Conservation (phyloP, 2,329 filamentous ascomycete species). For the Sarocladium brachiariae region DNA sequence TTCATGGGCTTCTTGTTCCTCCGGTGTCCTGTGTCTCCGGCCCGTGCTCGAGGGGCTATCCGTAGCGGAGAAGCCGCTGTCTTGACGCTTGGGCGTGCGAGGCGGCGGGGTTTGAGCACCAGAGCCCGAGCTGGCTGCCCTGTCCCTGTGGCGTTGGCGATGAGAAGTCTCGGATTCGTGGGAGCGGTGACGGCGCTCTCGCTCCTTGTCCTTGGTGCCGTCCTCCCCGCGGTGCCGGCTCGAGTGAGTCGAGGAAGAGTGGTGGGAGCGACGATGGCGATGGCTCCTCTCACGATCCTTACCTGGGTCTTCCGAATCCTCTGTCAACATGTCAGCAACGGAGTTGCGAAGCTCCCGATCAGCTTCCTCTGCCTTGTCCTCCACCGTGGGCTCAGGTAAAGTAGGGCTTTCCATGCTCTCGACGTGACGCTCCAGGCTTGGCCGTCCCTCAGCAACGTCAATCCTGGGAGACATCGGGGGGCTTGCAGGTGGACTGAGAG, state of each 20-base stretch:
- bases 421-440: constrained; percentile 19
- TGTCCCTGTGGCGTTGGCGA: constrained; percentile 26
- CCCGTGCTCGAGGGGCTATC: constrained; percentile 30
- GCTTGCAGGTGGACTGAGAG: constrained; percentile 35
- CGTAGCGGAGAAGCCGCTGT: constrained; percentile 37
- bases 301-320: constrained; percentile 34
- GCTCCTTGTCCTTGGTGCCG: constrained; percentile 16
- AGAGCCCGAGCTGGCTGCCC: constrained; percentile 31
- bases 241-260: constrained; percentile 20
- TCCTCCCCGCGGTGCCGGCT: constrained; percentile 18
- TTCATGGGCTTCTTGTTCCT: constrained; percentile 45
- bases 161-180: constrained; percentile 14
- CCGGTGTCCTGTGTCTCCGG: constrained; percentile 33
- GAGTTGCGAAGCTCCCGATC: constrained; percentile 33
- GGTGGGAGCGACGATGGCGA: constrained; percentile 34
- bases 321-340: constrained; percentile 51
- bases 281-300: constrained; percentile 33
- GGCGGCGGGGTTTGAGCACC: constrained; percentile 26
- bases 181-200: constrained; percentile 23
- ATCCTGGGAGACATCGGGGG: constrained; percentile 16
- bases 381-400: not conserved
- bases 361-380: not conserved
- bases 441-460: constrained; percentile 13
- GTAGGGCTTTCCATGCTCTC: not conserved
- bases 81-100: constrained; percentile 35